These are phyloP conservation scores for Verbascum thapsus DNA, from an alignment of 257 asterid species.

Conservation along the genomic window DNA sequence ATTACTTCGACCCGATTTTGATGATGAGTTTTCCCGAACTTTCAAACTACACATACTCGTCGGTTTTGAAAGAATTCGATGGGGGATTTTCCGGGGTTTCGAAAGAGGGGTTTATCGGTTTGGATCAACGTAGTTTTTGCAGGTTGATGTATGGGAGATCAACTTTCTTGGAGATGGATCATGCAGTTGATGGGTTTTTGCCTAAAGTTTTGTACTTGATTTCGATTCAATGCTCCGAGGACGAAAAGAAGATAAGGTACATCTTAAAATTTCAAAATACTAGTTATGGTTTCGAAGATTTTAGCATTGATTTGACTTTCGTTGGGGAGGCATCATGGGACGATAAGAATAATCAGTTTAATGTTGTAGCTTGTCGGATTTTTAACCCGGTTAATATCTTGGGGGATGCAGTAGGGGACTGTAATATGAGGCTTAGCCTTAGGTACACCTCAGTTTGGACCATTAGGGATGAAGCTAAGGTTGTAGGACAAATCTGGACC, in stretches of 20 bases:
- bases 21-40: constrained; percentile 40
- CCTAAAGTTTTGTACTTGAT: constrained; percentile 37
- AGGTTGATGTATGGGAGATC: not conserved
- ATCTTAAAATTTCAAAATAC: constrained; percentile 28
- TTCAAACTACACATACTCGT: constrained; percentile 41
- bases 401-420: constrained; percentile 47
- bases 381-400: constrained; percentile 23
- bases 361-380: constrained; percentile 49
- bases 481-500: constrained; percentile 60
- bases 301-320: constrained; percentile 34
- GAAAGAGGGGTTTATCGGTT: no score
- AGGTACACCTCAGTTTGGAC: constrained; percentile 49
- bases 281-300: not conserved
- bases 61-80: constrained; percentile 34
- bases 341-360: constrained; percentile 9
- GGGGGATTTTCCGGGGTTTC: no score
- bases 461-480: constrained; percentile 34
- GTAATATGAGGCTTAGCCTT: constrained; percentile 53
- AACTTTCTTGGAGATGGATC: constrained; percentile 38
- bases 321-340: constrained; percentile 79
- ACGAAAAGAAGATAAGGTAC: constrained; percentile 42
- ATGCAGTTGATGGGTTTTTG: constrained; percentile 34
- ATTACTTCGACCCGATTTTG: constrained; percentile 49
- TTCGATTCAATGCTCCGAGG: constrained; percentile 46
- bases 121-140: constrained; percentile 32